Conservation (phyloP, 345 rosid species). For the Aegle marmelos region DNA sequence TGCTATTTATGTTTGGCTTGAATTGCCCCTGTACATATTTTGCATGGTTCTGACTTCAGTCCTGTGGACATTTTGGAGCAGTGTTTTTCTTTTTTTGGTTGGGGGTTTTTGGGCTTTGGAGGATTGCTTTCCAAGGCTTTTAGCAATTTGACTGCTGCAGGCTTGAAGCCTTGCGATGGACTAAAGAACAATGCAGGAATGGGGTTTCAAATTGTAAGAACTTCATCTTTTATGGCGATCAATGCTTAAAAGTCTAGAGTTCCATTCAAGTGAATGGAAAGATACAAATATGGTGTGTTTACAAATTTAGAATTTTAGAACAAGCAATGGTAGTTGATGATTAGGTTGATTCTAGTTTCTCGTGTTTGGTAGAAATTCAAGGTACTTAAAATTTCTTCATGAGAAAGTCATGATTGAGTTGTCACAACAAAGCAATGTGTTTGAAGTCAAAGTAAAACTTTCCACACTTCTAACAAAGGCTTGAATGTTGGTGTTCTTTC, state of each 20-base stretch:
- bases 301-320: background rate
- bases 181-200: constrained; percentile 23
- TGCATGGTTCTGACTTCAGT: constrained; percentile 28
- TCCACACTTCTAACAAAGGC: background rate
- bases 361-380: background rate
- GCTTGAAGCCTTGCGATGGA: constrained; percentile 16
- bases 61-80: constrained; percentile 35
- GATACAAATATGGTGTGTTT: background rate
- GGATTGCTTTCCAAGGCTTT: constrained; percentile 22
- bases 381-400: background rate
- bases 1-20: constrained; percentile 20
- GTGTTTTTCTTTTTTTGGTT: background rate
- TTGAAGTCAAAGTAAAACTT: constrained; percentile 3
- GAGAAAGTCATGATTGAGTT: background rate
- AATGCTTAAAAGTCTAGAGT: constrained; percentile 19
- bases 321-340: background rate
- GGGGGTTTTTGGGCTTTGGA: background rate
- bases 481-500: background rate
- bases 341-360: constrained; percentile 1
- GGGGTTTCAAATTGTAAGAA: constrained; percentile 39
- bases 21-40: constrained; percentile 61
- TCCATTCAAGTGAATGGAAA: constrained; percentile 19
- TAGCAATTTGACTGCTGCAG: constrained; percentile 9
- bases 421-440: background rate
- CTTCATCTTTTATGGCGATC: constrained; percentile 20